These are phyloP conservation scores for Ascochyta lentis DNA, from an alignment of 2,329 filamentous ascomycete genomes.

Conservation along the genomic window DNA sequence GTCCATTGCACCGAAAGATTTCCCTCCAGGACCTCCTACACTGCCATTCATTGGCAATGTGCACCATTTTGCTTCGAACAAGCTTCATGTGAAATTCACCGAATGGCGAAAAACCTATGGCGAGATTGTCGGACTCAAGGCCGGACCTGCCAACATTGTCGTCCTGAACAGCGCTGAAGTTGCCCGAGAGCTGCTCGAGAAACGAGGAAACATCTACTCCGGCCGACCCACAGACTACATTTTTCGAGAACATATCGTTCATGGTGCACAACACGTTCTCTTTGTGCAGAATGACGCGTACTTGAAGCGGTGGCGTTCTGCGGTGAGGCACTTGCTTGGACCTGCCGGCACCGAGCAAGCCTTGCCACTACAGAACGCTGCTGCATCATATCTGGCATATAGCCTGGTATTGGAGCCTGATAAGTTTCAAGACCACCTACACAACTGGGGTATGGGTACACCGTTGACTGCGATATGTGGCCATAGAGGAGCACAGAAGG, in stretches of 20 bases:
- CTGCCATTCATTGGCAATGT: slow-evolving; percentile 45
- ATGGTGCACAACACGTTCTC: slow-evolving; percentile 1
- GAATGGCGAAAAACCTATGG: slow-evolving; percentile 47
- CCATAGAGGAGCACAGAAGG: slow-evolving; percentile 7
- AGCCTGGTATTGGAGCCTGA: slow-evolving; percentile 29
- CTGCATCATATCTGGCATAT: slow-evolving; percentile 38
- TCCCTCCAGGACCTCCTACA: slow-evolving; percentile 38
- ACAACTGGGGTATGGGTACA: slow-evolving; percentile 6
- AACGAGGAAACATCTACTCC: slow-evolving; percentile 58
- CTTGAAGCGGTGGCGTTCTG: background rate
- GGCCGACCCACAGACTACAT: slow-evolving; percentile 34
- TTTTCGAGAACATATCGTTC: slow-evolving; percentile 49
- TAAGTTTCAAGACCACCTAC: slow-evolving; percentile 33
- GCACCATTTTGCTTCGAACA: slow-evolving; percentile 36
- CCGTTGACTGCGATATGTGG: slow-evolving; percentile 6
- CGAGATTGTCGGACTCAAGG: slow-evolving; percentile 41
- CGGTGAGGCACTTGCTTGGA: background rate
- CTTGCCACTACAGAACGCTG: slow-evolving; percentile 49
- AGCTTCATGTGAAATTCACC: slow-evolving; percentile 35
- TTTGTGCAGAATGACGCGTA: background rate
- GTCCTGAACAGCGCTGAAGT: slow-evolving; percentile 57
- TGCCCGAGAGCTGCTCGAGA: slow-evolving; percentile 61
- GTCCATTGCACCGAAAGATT: slow-evolving; percentile 3
- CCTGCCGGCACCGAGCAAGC: slow-evolving; percentile 46
- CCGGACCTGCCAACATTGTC: slow-evolving; percentile 42